phyloP scores from a whole-genome alignment of 192 early-diverging fungal species.

The Coemansia sp. region DNA sequence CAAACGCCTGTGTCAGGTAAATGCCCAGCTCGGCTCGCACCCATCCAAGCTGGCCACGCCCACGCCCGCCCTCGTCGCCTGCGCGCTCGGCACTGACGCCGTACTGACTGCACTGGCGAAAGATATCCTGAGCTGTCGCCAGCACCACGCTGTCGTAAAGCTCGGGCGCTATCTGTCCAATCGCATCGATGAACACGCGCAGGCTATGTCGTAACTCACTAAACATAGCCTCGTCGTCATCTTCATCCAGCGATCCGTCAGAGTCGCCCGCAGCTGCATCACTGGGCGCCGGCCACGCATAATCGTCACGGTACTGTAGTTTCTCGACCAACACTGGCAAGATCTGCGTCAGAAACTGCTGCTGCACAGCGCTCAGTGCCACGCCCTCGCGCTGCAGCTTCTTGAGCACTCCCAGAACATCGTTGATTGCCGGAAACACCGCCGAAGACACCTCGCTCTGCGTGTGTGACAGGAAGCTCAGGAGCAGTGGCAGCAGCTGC shows the following conservation, averaged over 20 bases:
- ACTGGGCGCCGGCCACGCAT: constrained; percentile 56
- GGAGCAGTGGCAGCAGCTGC: constrained; percentile 70
- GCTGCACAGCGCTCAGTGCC: constrained; percentile 23
- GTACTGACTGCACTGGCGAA: constrained; percentile 50
- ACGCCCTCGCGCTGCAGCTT: constrained; percentile 42
- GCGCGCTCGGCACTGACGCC: constrained; percentile 49
- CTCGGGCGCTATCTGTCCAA: constrained; percentile 61
- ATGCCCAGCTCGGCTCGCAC: constrained; percentile 51
- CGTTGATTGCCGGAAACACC: constrained; percentile 75
- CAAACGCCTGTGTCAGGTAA: constrained; percentile 49
- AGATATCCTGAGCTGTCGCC: constrained; percentile 34
- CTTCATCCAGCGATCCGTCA: constrained; percentile 71
- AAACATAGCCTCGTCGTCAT: constrained; percentile 62
- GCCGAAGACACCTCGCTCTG: constrained; percentile 78
- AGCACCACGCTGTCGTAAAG: constrained; percentile 47
- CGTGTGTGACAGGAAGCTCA: constrained; percentile 79
- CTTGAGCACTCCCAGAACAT: constrained; percentile 68
- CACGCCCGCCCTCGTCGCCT: constrained; percentile 23
- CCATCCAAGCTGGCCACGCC: constrained; percentile 49
- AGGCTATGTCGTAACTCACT: constrained; percentile 57
- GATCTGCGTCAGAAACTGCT: constrained; percentile 34
- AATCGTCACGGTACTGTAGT: constrained; percentile 89
- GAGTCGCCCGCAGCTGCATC: constrained; percentile 42
- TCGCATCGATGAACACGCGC: constrained; percentile 71
- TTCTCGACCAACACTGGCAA: constrained; percentile 70